Evolutionary conservation across 305 asterid genomes (phyloP), one percentile per base, ranked within the genome.

Genomic region (Fraxinus albicans): DNA sequence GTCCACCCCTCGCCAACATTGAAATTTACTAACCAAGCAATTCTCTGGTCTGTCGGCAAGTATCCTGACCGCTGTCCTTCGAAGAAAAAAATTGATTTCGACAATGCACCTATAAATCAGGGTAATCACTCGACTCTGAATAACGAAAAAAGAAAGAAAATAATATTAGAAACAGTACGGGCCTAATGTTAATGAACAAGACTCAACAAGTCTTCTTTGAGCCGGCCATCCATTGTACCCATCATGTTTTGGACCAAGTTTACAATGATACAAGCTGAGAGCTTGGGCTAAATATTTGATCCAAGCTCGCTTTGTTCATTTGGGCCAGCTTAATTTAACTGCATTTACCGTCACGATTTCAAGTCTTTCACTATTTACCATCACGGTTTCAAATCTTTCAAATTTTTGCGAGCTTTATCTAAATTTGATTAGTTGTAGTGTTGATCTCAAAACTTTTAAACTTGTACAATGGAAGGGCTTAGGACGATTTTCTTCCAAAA

Each of bases 11-110:
- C 97, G 17, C 97, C 90, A 2, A 96, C 89, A 9, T 97, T 97
- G 0, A 98, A 96, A 86, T 91, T 86, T 2, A 90, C 96, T 17
- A 97, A 81, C 99, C 99, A 96, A 69, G 84, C 69, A 91, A 92
- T 79, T 78, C 98, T 85, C 90, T 96, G 99, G 80, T 96, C 95
- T 21, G 88, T 27, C 44, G 98, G 98, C 63, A 94, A 78, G 87
- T 84, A 91, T 31, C 99, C 96, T 36, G 98, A 92, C 0, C 98
- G 93, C 85, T 96, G 98, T 17, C 98, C 97, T 83, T 96, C 96
- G 87, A 93, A 96, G 83, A 96, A 94, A 7, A 96, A 74, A 1
- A 96, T 91, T 9, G 92, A 91, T 78, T 96, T 96, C 1, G 98
- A 88, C 83, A 96, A 89, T 83, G 98, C 98, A 38, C 91, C 94